Conservation (phyloP, 2,329 filamentous ascomycete species). For the Acrocalymma vagum region DNA sequence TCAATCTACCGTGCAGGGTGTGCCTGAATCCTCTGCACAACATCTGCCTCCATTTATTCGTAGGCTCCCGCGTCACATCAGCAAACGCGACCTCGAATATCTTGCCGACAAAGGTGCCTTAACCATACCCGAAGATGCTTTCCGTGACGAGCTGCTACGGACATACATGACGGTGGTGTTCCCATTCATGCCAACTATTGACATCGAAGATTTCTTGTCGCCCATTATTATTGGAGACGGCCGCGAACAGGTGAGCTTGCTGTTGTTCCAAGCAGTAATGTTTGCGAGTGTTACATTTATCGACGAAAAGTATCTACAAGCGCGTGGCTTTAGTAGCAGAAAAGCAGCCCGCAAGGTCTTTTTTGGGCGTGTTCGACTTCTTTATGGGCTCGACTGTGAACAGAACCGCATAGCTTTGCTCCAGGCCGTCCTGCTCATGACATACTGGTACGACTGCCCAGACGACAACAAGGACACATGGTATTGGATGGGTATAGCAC, state of each 20-base stretch:
- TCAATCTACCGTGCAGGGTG: no score
- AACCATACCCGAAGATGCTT: constrained; percentile 71
- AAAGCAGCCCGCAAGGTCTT: constrained; percentile 88
- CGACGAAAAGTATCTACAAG: constrained; percentile 77
- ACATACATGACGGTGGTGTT: constrained; percentile 90
- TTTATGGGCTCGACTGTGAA: constrained; percentile 97
- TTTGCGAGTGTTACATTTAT: constrained; percentile 91
- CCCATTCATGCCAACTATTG: constrained; percentile 91
- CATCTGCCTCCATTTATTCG: constrained; percentile 43
- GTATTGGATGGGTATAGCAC: constrained; percentile 98
- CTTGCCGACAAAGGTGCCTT: constrained; percentile 85
- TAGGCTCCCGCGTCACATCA: constrained; percentile 61
- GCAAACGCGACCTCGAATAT: constrained; percentile 64
- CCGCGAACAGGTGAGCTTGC: constrained; percentile 76
- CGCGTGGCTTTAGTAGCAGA: constrained; percentile 78
- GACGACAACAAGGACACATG: constrained; percentile 98
- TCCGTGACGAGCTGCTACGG: constrained; percentile 83
- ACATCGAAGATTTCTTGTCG: constrained; percentile 67
- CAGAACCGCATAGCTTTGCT: constrained; percentile 87
- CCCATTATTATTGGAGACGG: constrained; percentile 74
- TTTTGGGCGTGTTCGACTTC: no score
- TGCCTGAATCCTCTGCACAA: no score
- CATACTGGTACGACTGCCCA: constrained; percentile 96
- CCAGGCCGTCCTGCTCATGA: constrained; percentile 89
- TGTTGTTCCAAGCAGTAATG: constrained; percentile 94